Base-by-base conservation (phyloP, 768 basidiomycete genomes). In the Neoboletus subvelutipes region DNA sequence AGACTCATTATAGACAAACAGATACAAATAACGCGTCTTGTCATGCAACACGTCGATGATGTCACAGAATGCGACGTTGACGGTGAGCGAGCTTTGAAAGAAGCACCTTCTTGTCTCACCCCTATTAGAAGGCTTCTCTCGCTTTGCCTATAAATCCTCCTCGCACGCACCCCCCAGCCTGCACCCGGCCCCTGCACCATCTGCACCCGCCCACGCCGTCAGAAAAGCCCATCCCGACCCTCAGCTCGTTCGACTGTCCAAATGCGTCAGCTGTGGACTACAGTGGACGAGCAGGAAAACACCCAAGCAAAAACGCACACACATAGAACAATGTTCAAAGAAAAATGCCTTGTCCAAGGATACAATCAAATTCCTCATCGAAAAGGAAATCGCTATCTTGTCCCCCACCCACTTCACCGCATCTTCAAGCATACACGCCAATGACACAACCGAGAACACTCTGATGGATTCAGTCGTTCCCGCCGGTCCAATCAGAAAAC, bases 241-340 rank as follows among this genome's bases (percentile, higher is more conserved):
- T 4, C 76, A 86, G 26, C 66, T 90, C 5, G 66, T 67, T 2
- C 78, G 67, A 26, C 65, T 92, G 2, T 67, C 73, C 12, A 82
- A 75, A 62, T 92, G 90, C 62, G 75, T 90, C 43, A 77, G 80
- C 37, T 92, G 90, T 61, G 81, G 83, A 24, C 65, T 79, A 15
- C 70, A 70, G 1, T 93, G 91, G 91, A 92, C 88, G 4, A 73
- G 82, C 13, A 78, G 80, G 52, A 94, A 94, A 68, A 80, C 80
- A 4, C 73, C 73, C 12, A 60, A 71, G 18, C 83, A 86, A 64
- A 94, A 94, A 69, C 70, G 81, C 66, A 61, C 77, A 3, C 92
- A 94, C 66, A 81, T 94, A 40, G 77, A 77, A 48, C 73, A 76
- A 7, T 94, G 92, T 67, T 83, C 87, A 13, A 85, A 80, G 71